Evolutionary conservation across 2,329 filamentous ascomycete genomes (phyloP).

Genomic region (Trichoderma asperellum): DNA sequence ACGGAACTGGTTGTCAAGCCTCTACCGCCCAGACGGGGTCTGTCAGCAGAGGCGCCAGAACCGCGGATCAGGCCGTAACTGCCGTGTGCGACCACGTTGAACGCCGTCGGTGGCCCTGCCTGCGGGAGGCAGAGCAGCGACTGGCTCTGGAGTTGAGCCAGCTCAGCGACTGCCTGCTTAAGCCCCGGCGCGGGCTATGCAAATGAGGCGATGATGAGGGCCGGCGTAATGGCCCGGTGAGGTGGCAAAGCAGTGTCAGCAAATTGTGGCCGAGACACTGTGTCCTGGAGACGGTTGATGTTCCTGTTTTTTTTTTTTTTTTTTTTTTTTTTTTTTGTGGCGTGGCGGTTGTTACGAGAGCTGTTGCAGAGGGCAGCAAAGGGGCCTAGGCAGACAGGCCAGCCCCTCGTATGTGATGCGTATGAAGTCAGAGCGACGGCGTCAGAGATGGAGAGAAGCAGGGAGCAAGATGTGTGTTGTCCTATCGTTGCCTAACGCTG

Average conservation of each 20-base stretch:
- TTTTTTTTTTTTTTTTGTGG: neutral
- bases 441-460: neutral
- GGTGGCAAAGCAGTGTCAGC: conserved; percentile 27
- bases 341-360: neutral
- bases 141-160: conserved; percentile 50
- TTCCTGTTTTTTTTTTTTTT: neutral
- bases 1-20: conserved; percentile 66
- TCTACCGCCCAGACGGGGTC: conserved; percentile 36
- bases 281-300: conserved; percentile 4
- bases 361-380: conserved; percentile 8
- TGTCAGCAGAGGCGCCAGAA: conserved; percentile 38
- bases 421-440: conserved; percentile 3
- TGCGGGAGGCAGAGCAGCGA: conserved; percentile 47
- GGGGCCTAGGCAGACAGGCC: conserved; percentile 8
- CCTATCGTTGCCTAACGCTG: conserved; percentile 10
- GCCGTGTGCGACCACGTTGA: conserved; percentile 38
- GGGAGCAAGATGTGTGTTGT: conserved; percentile 8
- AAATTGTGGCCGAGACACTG: conserved; percentile 16
- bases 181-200: conserved; percentile 29
- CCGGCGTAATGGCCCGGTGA: conserved; percentile 24
- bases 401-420: neutral
- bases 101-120: conserved; percentile 45
- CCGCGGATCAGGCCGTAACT: conserved; percentile 38
- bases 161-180: conserved; percentile 40
- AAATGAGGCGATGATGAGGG: conserved; percentile 27